Base-by-base conservation (phyloP, 2,329 filamentous ascomycete genomes). In the Pseudocercospora cruenta region DNA sequence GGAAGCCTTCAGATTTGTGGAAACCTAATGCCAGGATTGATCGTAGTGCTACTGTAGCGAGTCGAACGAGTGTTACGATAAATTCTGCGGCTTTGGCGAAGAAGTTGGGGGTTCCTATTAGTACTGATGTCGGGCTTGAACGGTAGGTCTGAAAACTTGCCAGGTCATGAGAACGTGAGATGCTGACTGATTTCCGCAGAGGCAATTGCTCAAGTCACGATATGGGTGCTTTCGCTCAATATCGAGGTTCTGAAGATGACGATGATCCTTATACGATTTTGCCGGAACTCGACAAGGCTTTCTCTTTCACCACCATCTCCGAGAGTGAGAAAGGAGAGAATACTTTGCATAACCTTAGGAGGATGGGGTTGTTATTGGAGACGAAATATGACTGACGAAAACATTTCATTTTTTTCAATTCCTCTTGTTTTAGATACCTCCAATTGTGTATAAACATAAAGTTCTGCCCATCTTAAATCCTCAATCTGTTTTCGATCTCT, bases 71-170 rank as follows among this genome's bases (percentile, higher is more conserved):
- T 36, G 60, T 63, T 2, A 66, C 43, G 36, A 63, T 66, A 9
- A 59, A 22, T 45, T 59, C 64, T 9, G 28, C 64, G 16, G 64
- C 60, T 8, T 33, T 66, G 33, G 64, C 64, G 54, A 66, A 63
- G 31, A 57, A 61, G n/a, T 57, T 66, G 31, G 64, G 64, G 7
- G 60, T 66, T 21, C 55, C 64, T 4, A 39, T 66, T 9, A 55
- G 60, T 19, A 53, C 53, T 16, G 55, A 58, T 58, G 28, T 58
- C 12, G 55, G 28, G 7, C 33, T 58, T 12, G 55, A 58, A 19
- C 16, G 55, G 55, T 58, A 10, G 12, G 55, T 58, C 10, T 58
- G 1, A 4, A 9, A 26, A 9, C 26, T 12, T 5, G 1, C 5
- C 10, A 21, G 10, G 8, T 5, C 1, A 19, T 43, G 39, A n/a